Evolutionary conservation across 495 filamentous ascomycete species (phyloP).

Genomic region (Geoglossum glabrum): DNA sequence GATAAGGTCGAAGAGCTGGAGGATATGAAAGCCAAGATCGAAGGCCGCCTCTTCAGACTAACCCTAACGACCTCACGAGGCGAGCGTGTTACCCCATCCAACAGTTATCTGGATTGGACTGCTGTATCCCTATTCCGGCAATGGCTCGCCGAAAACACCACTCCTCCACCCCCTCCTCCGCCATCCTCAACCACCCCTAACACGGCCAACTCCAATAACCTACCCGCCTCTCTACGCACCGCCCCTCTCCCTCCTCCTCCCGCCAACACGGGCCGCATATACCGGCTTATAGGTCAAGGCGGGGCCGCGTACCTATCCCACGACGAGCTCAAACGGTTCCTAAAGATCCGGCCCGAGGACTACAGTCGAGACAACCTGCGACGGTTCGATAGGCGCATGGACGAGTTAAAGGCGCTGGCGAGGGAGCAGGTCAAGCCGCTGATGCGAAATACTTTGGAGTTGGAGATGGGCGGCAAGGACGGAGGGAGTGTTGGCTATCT

Average conservation of each 20-base stretch:
- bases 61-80: constrained; percentile 59
- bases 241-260: constrained; percentile 13
- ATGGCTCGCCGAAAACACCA: constrained; percentile 76
- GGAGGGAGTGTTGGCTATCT: constrained; percentile 38
- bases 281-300: constrained; percentile 42
- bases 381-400: constrained; percentile 64
- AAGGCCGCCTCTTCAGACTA: constrained; percentile 61
- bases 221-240: constrained; percentile 13
- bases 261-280: constrained; percentile 43
- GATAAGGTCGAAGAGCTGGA: constrained; percentile 79
- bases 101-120: constrained; percentile 71
- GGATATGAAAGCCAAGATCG: constrained; percentile 42
- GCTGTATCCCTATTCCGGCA: constrained; percentile 69
- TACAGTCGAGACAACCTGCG: constrained; percentile 60
- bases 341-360: constrained; percentile 48
- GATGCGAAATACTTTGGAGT: constrained; percentile 63
- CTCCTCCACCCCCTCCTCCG: constrained; percentile 20
- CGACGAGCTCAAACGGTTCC: constrained; percentile 73
- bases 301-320: constrained; percentile 49
- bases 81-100: constrained; percentile 57
- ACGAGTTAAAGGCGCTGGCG: constrained; percentile 68
- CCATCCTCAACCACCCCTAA: constrained; percentile 7
- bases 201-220: constrained; percentile 8
- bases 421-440: constrained; percentile 67
- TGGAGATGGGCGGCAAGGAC: constrained; percentile 38